Evolutionary conservation across 192 early-diverging fungal species (phyloP).

Genomic region (Powellomyces hirtus): DNA sequence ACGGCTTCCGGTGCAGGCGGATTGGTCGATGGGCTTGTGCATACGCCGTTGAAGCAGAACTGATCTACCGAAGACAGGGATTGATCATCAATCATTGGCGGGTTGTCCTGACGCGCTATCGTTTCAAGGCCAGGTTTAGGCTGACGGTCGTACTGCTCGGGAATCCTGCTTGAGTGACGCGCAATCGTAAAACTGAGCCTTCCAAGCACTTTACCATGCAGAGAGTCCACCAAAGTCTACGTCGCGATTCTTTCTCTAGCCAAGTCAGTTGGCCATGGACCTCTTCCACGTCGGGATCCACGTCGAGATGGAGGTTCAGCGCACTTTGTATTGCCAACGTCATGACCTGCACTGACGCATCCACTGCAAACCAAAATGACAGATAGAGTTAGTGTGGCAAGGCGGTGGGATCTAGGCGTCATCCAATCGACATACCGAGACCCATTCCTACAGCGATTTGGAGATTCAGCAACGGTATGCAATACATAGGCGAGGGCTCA

Average conservation of each 20-base stretch:
- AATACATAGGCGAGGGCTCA: no score
- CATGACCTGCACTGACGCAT: slow-evolving; percentile 3
- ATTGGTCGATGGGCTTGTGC: slow-evolving; percentile 10
- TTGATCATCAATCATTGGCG: slow-evolving; percentile 6
- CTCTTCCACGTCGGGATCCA: slow-evolving; percentile 8
- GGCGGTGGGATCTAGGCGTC: no score
- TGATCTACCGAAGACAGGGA: slow-evolving; percentile 7
- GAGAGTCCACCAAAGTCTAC: slow-evolving; percentile 15
- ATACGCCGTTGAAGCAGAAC: slow-evolving; percentile 11
- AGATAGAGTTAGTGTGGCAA: no score
- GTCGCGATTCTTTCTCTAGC: slow-evolving; percentile 11
- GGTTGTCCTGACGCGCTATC: not conserved
- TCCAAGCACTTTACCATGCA: slow-evolving; percentile 22
- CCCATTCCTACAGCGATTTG: not conserved
- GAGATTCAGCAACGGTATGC: no score
- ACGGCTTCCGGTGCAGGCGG: slow-evolving; percentile 13
- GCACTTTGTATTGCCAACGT: slow-evolving; percentile 13
- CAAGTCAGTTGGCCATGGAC: slow-evolving; percentile 9
- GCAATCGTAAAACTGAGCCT: no score
- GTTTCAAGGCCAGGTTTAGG: slow-evolving; percentile 13
- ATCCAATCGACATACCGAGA: no score
- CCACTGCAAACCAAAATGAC: not conserved
- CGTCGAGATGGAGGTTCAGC: not conserved
- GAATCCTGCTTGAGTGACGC: not conserved
- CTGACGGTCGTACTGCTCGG: slow-evolving; percentile 9